Base-by-base conservation (phyloP, 2,329 filamentous ascomycete genomes). In the Tolypocladium paradoxum region DNA sequence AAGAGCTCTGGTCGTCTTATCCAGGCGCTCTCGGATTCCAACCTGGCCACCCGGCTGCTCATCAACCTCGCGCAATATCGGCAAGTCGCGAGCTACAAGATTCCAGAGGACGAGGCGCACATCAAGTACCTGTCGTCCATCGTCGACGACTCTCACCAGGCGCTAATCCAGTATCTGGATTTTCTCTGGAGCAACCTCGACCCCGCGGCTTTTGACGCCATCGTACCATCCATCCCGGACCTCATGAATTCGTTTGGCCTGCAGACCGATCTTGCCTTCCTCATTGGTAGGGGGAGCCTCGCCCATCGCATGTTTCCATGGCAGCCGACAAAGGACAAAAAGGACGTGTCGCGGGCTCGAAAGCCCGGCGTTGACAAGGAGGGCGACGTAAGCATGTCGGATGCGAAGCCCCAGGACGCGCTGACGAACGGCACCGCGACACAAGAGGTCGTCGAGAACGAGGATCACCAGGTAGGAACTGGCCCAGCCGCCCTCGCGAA, bases 41-140 rank as follows among this genome's bases (percentile, higher is more conserved):
- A 83, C 49, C 78, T 97, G 50, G 88, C 88, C 27, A 86, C 88
- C 1, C 86, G 89, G 55, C 77, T 97, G 2, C 78, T 99, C n/a
- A 81, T 97, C 60, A 87, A 90, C 46, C 85, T 99, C 60, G 88
- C 91, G 0, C 91, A 96, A 64, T 90, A 96, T 68, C 84, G 90
- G 48, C 85, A 95, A 64, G 83, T 86, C n/a, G 93, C 90, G 56
- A 82, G 93, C 27, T 95, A 87, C 69, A 83, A 83, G 40, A 73
- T 85, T 1, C 79, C 86, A 7, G 83, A 90, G 36, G 76, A 78
- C 27, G 82, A 87, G 54, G 85, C 88, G 0, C 90, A 95, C 56
- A 84, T 96, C 65, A 99, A 99, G 68, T 85, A 91, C 45, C 73
- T 97, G 14, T 88, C 89, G 3, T 90, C 90, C 50, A 84, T 96